These are phyloP conservation scores for Terana coerulea DNA, from an alignment of 768 basidiomycete species.

Conservation along the genomic window DNA sequence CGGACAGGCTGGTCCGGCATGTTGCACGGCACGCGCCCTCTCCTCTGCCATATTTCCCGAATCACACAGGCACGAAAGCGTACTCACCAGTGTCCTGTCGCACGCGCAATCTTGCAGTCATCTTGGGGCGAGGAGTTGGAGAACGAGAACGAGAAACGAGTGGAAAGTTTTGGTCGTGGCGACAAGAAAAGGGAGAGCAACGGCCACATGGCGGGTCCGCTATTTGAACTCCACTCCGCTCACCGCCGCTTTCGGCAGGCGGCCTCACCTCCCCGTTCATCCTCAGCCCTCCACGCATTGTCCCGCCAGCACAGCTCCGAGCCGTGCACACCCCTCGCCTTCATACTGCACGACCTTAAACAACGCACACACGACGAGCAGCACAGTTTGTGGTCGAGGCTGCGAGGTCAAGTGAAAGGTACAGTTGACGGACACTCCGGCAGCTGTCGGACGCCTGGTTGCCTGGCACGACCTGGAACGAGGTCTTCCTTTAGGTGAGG, in stretches of 20 bases:
- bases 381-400: too few relatives aligned
- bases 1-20: conserved; percentile 1
- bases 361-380: too few relatives aligned
- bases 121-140: neutral
- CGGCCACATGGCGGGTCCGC: too few relatives aligned
- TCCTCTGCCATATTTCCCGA: neutral
- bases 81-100: conserved; percentile 12
- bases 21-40: neutral
- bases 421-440: too few relatives aligned
- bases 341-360: too few relatives aligned
- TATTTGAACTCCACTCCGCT: conserved; percentile 1
- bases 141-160: conserved; percentile 2
- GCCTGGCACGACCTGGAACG: too few relatives aligned
- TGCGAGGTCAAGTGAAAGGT: too few relatives aligned
- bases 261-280: neutral
- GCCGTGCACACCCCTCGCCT: too few relatives aligned
- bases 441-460: too few relatives aligned
- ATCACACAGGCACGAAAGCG: neutral
- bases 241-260: neutral
- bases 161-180: neutral
- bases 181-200: neutral
- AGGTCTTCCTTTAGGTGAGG: too few relatives aligned
- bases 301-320: too few relatives aligned
- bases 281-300: too few relatives aligned
- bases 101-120: conserved; percentile 2